Percentiles rank a stretch among this genome's conserved stretches.
phyloP scores from a whole-genome alignment of 768 basidiomycete genomes.

The Auricularia sp. region DNA sequence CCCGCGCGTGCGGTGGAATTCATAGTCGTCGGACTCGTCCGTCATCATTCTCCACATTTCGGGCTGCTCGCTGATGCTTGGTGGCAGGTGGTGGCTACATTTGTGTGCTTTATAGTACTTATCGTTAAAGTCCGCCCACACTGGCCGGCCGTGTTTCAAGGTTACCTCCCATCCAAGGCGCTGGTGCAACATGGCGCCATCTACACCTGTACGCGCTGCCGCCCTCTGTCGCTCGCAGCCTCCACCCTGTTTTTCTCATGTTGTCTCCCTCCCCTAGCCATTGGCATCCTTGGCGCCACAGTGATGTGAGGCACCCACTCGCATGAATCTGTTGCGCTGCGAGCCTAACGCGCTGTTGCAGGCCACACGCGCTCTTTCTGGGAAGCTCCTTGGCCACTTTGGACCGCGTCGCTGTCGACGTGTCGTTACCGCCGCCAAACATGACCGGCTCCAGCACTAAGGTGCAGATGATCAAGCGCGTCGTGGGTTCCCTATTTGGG shows the following conservation, averaged over 20 bases:
- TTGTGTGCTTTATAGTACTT: slow-evolving; percentile 71
- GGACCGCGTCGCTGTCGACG: slow-evolving; percentile 46
- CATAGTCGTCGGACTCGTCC: slow-evolving; percentile 51
- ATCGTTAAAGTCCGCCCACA: slow-evolving; percentile 59
- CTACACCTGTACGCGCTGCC: slow-evolving; percentile 47
- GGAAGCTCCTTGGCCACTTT: slow-evolving; percentile 82
- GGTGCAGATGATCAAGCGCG: slow-evolving; percentile 11
- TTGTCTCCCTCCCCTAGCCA: slow-evolving; percentile 29
- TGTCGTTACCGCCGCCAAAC: slow-evolving; percentile 15
- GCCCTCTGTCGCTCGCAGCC: slow-evolving; percentile 6
- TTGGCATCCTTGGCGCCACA: slow-evolving; percentile 73
- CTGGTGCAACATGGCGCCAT: slow-evolving; percentile 47
- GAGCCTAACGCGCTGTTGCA: background rate
- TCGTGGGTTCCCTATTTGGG: slow-evolving; percentile 14
- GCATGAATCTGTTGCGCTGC: background rate
- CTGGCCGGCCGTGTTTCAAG: slow-evolving; percentile 66
- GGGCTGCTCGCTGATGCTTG: background rate
- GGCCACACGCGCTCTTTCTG: slow-evolving; percentile 85
- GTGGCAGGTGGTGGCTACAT: slow-evolving; percentile 53
- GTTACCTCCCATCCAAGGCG: slow-evolving; percentile 63
- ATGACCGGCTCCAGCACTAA: slow-evolving; percentile 16
- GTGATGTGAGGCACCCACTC: slow-evolving; percentile 38
- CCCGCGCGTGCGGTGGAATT: slow-evolving; percentile 64
- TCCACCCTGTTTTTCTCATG: slow-evolving; percentile 22
- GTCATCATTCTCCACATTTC: slow-evolving; percentile 10